phyloP scores from a whole-genome alignment of 2,329 filamentous ascomycete species.

The Fusarium sp. region DNA sequence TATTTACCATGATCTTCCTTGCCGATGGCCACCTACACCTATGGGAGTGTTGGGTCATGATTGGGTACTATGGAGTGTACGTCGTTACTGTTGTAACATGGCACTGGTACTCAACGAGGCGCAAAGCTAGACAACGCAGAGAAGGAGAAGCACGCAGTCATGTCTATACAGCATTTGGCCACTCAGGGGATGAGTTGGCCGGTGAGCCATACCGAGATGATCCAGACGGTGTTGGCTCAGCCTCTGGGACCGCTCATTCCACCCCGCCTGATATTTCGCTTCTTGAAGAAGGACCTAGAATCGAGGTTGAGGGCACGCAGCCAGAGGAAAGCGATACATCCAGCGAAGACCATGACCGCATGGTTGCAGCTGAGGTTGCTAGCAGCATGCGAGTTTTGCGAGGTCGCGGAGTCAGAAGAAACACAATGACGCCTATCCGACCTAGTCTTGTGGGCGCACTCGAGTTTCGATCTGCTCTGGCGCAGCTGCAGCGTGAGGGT shows the following conservation, averaged over 20 bases:
- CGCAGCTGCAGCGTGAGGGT: conserved; percentile 84
- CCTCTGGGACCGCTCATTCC: conserved; percentile 21
- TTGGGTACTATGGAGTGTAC: conserved; percentile 90
- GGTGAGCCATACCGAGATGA: conserved; percentile 73
- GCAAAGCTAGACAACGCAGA: conserved; percentile 68
- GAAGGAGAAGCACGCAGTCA: conserved; percentile 80
- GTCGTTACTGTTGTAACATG: conserved; percentile 88
- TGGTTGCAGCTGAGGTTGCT: conserved; percentile 83
- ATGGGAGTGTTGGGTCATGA: conserved; percentile 93
- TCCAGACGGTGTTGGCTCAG: conserved; percentile 51
- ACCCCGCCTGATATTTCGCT: conserved; percentile 53
- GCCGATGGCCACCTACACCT: conserved; percentile 84
- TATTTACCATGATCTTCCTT: conserved; percentile 88
- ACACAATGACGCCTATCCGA: conserved; percentile 85
- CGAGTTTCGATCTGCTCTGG: conserved; percentile 91
- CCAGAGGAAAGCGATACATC: conserved; percentile 61
- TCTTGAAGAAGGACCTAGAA: conserved; percentile 59
- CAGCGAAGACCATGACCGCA: conserved; percentile 67
- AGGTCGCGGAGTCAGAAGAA: conserved; percentile 71
- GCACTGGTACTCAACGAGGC: conserved; percentile 85
- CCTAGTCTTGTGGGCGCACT: conserved; percentile 93
- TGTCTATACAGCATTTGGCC: conserved; percentile 68
- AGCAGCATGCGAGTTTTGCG: conserved; percentile 92
- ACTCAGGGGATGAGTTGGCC: conserved; percentile 63
- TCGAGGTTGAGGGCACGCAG: conserved; percentile 57